Evolutionary conservation across 1,139 yeast species (phyloP).

Genomic region (Hanseniaspora gamundiae): DNA sequence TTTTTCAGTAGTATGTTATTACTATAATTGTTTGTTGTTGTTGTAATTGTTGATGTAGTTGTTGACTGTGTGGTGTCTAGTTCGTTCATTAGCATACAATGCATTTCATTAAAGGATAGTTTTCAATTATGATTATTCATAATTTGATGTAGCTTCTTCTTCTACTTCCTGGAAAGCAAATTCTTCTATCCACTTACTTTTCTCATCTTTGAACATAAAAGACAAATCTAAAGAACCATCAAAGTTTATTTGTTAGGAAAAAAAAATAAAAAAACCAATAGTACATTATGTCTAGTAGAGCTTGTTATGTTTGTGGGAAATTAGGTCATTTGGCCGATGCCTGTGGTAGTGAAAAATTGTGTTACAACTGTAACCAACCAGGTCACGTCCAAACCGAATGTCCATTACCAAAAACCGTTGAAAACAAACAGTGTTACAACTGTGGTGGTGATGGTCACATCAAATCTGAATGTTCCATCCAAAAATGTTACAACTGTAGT

Average conservation of each 20-base stretch:
- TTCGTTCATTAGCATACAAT: too few species aligned
- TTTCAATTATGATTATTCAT: too few species aligned
- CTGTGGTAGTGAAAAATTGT: constrained; percentile 72
- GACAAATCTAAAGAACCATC: too few species aligned
- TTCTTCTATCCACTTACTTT: too few species aligned
- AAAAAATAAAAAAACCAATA: constrained; percentile 1
- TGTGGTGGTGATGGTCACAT: constrained; percentile 73
- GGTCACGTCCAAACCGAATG: constrained; percentile 87
- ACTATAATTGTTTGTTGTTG: too few species aligned
- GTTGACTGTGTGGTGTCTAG: too few species aligned
- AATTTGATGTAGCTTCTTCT: too few species aligned
- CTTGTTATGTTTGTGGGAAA: constrained; percentile 88
- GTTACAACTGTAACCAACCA: constrained; percentile 87
- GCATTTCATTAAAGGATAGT: too few species aligned
- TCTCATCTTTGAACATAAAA: too few species aligned
- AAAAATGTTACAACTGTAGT: constrained; percentile 77
- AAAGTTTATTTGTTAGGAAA: neutral
- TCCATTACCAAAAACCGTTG: constrained; percentile 74
- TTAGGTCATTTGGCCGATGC: constrained; percentile 84
- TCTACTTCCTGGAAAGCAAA: too few species aligned
- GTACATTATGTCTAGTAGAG: constrained; percentile 49
- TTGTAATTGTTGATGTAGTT: too few species aligned
- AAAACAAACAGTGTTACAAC: constrained; percentile 76
- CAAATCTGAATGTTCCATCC: constrained; percentile 55
- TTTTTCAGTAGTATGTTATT: too few species aligned